Evolutionary conservation across 345 rosid species (phyloP).

Genomic region (Eucalyptus marginata): DNA sequence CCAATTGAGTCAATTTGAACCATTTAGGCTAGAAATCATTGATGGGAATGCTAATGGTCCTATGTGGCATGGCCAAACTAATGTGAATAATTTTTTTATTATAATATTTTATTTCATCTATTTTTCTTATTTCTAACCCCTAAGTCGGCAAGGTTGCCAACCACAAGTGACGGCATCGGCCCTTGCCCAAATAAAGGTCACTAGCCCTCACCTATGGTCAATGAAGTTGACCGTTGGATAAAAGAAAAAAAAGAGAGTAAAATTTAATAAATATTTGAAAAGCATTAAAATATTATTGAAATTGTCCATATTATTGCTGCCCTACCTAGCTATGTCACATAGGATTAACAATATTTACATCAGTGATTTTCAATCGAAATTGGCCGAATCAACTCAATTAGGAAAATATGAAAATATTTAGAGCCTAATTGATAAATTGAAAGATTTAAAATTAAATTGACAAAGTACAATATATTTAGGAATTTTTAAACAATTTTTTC

Average conservation of each 20-base stretch:
- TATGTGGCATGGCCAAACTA: accelerated
- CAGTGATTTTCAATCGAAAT: accelerated
- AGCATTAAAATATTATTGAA: too few relatives aligned
- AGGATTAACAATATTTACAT: too few relatives aligned
- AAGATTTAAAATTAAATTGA: accelerated
- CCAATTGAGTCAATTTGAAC: too few relatives aligned
- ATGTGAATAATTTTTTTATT: too few relatives aligned
- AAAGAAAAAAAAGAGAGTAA: too few relatives aligned
- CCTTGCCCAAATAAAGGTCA: background rate
- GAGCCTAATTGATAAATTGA: too few relatives aligned
- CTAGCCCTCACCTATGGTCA: background rate
- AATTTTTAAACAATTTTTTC: background rate
- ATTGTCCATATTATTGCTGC: too few relatives aligned
- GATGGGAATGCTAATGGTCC: accelerated
- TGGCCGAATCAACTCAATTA: accelerated
- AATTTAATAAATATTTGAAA: too few relatives aligned
- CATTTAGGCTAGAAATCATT: accelerated
- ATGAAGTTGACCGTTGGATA: accelerated
- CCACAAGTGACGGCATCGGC: accelerated
- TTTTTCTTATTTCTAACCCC: too few relatives aligned
- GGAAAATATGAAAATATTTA: too few relatives aligned
- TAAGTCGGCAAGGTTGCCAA: accelerated
- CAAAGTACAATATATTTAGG: too few relatives aligned
- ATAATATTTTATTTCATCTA: too few relatives aligned
- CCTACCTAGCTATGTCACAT: accelerated